A percentile compares a stretch with the other conserved stretches of the same genome.
Conservation (phyloP, 306 rosid species). For the Psophocarpus tetragonolobus region DNA sequence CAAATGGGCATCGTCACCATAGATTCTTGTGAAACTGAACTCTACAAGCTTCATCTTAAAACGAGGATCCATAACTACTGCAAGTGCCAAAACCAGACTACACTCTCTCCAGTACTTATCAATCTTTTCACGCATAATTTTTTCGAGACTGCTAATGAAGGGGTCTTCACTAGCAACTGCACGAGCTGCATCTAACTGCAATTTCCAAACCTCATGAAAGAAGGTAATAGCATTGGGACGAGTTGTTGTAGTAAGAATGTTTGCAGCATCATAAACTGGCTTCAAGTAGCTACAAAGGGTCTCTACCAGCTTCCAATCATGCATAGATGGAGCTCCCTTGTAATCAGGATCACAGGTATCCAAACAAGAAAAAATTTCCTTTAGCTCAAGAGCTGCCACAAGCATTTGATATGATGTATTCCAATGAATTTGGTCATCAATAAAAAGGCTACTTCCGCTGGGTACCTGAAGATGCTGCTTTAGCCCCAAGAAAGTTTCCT, state of each 20-base stretch:
- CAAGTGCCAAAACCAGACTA: constrained; percentile 79
- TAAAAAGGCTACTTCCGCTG: constrained; percentile 66
- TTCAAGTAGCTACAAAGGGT: constrained; percentile 69
- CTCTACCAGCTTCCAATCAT: constrained; percentile 87
- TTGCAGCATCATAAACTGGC: constrained; percentile 74
- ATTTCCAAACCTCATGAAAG: constrained; percentile 93
- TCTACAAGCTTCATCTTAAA: constrained; percentile 97
- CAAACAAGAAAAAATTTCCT: constrained; percentile 84
- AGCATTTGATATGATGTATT: constrained; percentile 92
- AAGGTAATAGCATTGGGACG: constrained; percentile 69
- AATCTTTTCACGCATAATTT: constrained; percentile 61
- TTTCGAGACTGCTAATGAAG: constrained; percentile 51
- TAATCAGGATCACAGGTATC: constrained; percentile 88
- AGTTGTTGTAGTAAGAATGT: constrained; percentile 61
- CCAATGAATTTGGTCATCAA: constrained; percentile 87
- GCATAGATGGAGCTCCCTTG: constrained; percentile 69
- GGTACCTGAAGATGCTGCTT: constrained; percentile 90
- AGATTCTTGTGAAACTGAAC: constrained; percentile 84
- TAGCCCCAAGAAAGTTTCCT: constrained; percentile 78
- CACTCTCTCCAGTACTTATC: constrained; percentile 86
- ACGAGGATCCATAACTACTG: constrained; percentile 95
- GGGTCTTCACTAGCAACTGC: constrained; percentile 64
- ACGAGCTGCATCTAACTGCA: constrained; percentile 73
- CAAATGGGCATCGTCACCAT: constrained; percentile 70
- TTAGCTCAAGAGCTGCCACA: constrained; percentile 76